phyloP scores from a whole-genome alignment of 108 stramenopile species.

The Cyclotella sp. region DNA sequence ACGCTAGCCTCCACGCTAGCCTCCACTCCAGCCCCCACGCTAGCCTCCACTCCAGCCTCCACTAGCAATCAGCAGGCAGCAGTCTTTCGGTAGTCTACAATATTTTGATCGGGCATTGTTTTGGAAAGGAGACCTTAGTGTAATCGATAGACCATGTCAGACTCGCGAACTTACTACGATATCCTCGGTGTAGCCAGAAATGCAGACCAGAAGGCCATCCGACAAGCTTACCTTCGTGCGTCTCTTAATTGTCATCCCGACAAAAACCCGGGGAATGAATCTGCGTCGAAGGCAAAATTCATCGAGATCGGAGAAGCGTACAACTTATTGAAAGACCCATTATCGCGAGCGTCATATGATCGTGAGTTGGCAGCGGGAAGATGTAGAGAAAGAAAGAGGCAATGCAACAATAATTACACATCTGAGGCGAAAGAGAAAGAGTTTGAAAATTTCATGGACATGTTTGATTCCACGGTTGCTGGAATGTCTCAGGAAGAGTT shows the following conservation, averaged over 20 bases:
- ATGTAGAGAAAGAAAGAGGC: conserved; percentile 4
- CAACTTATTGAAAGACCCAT: conserved; percentile 70
- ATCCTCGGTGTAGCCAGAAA: conserved; percentile 62
- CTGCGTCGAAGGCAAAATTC: conserved; percentile 75
- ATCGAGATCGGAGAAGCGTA: conserved; percentile 83
- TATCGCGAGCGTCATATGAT: conserved; percentile 63
- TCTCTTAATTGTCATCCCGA: conserved; percentile 79
- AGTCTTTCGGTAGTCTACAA: too few relatives aligned
- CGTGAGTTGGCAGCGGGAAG: conserved; percentile 52
- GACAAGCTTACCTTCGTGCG: conserved; percentile 75
- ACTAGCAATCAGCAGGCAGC: too few relatives aligned
- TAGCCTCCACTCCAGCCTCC: too few relatives aligned
- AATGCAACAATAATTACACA: conserved; percentile 5
- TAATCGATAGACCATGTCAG: neutral
- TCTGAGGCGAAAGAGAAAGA: conserved; percentile 14
- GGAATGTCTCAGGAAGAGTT: conserved; percentile 76
- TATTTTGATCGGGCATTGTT: too few relatives aligned
- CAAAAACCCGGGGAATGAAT: conserved; percentile 73
- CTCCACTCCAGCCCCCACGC: too few relatives aligned
- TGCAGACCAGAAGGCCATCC: conserved; percentile 61
- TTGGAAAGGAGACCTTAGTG: too few relatives aligned
- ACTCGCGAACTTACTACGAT: conserved; percentile 57
- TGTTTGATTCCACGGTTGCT: conserved; percentile 71
- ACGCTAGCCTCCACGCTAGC: too few relatives aligned
- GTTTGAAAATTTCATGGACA: conserved; percentile 65